phyloP scores from a whole-genome alignment of 108 stramenopile species.

The Cyclotella baltica region DNA sequence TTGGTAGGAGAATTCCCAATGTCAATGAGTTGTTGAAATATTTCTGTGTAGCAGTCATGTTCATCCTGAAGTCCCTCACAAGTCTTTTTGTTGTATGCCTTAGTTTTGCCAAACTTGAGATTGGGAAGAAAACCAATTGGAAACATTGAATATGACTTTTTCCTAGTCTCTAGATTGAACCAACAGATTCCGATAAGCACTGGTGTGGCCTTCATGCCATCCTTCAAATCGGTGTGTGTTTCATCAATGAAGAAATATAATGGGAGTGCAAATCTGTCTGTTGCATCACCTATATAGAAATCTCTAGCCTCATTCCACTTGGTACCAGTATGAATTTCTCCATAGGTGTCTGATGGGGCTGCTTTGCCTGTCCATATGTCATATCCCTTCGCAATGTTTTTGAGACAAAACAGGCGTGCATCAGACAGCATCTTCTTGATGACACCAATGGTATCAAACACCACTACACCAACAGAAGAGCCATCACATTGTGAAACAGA shows the following conservation, averaged over 20 bases:
- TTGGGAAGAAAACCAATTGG: constrained; percentile 8
- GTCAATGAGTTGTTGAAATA: not conserved
- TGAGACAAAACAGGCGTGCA: not conserved
- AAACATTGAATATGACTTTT: not conserved
- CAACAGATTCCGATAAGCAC: not conserved
- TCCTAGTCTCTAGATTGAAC: constrained; percentile 4
- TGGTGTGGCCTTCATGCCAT: not conserved
- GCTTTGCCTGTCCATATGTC: not conserved
- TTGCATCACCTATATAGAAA: not conserved
- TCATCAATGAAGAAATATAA: constrained; percentile 1
- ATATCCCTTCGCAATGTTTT: constrained; percentile 2
- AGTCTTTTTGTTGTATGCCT: not conserved
- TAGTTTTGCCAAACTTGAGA: not conserved
- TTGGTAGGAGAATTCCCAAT: not conserved
- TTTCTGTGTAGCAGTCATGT: constrained; percentile 4
- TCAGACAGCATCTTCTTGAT: not conserved
- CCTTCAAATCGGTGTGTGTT: constrained; percentile 3
- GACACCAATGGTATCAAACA: not conserved
- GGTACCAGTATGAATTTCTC: constrained; percentile 10
- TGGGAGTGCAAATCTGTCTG: not conserved
- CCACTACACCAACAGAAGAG: not conserved
- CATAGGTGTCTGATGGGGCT: not conserved
- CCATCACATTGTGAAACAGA: not conserved
- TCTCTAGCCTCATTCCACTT: not conserved
- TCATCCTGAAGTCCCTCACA: not conserved